Evolutionary conservation across 2,329 filamentous ascomycete species (phyloP), one percentile per base, ranked within the genome.

Genomic region (Calonectria pteridis): DNA sequence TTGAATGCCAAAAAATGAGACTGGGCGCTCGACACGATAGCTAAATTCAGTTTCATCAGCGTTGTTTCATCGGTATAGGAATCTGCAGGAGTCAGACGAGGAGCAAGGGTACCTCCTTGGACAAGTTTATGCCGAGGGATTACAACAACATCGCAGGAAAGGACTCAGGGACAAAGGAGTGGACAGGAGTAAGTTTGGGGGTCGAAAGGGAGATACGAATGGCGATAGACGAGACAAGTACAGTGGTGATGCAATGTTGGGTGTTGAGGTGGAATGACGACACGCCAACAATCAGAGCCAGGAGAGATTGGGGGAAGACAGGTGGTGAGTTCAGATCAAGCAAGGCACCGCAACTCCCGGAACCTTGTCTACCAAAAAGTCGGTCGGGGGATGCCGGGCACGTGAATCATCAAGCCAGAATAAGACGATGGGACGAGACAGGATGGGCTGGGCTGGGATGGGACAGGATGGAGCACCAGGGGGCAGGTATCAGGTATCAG

Each of bases 61-160:
- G 35, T 66, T 53, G 73, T 74, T 69, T 70, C 68, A 46, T 73
- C 64, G 58, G 55, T 67, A 59, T 69, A 49, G 40, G 46, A 73
- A 69, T 33, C 63, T 71, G 58, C 63, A 58, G 74, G 46, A 59
- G 79, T 80, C 78, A 74, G 75, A 80, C 71, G 78, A 80, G 69
- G 64, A 40, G 67, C 77, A 78, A 72, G 77, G 76, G 70, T 76
- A 51, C 67, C 51, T 67, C 51, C 33, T 70, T 72, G 65, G 53
- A 66, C 65, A 73, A 64, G 51, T 43, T 76, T 64, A 67, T 71
- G 71, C 67, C 55, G 69, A 72, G 51, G 63, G 75, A 67, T 69
- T 71, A 69, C 62, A 35, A 68, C 40, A 37, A 72, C 69, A 69
- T 74, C 46, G 72, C 69, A 63, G 20, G 28, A 51, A 64, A 50